Evolutionary conservation across 192 early-diverging fungal species (phyloP).

Genomic region (Coemansia sp.): DNA sequence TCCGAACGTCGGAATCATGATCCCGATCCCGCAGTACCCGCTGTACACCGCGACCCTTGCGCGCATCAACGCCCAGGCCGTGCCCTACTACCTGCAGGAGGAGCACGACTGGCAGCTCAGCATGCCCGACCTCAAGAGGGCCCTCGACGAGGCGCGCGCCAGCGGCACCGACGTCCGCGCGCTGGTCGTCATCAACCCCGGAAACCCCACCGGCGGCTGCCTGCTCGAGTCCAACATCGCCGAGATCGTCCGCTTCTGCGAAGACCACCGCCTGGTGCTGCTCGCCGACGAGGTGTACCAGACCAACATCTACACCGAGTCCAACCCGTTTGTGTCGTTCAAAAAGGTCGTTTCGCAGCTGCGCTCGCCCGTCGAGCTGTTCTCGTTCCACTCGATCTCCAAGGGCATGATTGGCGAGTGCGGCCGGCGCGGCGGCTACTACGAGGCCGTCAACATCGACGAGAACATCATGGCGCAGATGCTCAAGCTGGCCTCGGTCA

Average conservation of each 20-base stretch:
- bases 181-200: conserved; percentile 95
- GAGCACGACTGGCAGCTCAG: conserved; percentile 76
- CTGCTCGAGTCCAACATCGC: conserved; percentile 78
- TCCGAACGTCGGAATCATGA: conserved; percentile 89
- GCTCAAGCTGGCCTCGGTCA: conserved; percentile 92
- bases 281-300: conserved; percentile 99
- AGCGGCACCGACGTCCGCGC: conserved; percentile 87
- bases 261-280: conserved; percentile 74
- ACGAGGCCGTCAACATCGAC: conserved; percentile 88
- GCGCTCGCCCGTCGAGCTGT: conserved; percentile 76
- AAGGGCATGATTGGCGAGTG: conserved; percentile 99
- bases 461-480: conserved; percentile 72
- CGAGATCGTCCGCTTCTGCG: conserved; percentile 87
- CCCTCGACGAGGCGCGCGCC: conserved; percentile 61
- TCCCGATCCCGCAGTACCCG: conserved; percentile 98
- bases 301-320: conserved; percentile 82
- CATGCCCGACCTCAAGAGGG: conserved; percentile 61
- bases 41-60: conserved; percentile 92
- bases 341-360: conserved; percentile 87
- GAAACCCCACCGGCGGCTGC: conserved; percentile 96
- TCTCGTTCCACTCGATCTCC: conserved; percentile 95
- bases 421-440: conserved; percentile 95
- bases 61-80: conserved; percentile 77
- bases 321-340: conserved; percentile 92
- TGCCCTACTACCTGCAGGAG: conserved; percentile 94